phyloP scores from a whole-genome alignment of 352 stramenopile genomes.

The Globisporangium sylvaticum region DNA sequence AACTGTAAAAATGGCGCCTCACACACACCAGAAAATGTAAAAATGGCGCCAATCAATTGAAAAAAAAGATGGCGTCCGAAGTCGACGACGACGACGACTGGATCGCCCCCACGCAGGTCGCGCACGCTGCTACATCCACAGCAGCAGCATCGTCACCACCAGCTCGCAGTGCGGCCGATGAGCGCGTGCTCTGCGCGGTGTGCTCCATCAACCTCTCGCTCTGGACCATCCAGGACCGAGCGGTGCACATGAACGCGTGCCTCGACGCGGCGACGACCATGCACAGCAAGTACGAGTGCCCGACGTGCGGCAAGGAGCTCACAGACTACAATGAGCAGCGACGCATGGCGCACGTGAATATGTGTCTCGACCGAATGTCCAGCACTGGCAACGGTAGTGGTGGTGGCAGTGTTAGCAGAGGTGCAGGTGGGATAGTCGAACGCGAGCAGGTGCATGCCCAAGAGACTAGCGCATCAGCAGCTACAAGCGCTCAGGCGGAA shows the following conservation, averaged over 20 bases:
- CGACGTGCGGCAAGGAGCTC: conserved; percentile 49
- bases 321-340: conserved; percentile 64
- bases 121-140: not conserved
- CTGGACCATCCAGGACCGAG: conserved; percentile 43
- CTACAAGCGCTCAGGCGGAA: not conserved
- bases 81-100: conserved; percentile 20
- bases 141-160: not conserved
- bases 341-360: conserved; percentile 62
- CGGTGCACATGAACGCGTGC: conserved; percentile 74
- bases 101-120: conserved; percentile 27
- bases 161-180: not conserved
- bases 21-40: not conserved
- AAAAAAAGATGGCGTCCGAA: conserved; percentile 6
- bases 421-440: conserved; percentile 8
- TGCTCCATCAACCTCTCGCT: conserved; percentile 57
- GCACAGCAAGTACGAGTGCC: conserved; percentile 41
- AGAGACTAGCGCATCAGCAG: not conserved
- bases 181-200: conserved; percentile 42
- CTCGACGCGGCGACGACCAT: conserved; percentile 36
- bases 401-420: not conserved
- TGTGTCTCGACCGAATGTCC: conserved; percentile 46
- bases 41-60: not conserved
- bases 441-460: not conserved
- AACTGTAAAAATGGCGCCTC: too few relatives aligned
- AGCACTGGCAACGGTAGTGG: not conserved